Percentiles rank a stretch among this genome's conserved stretches.
phyloP scores from a whole-genome alignment of 495 filamentous ascomycete species.

The Annulohypoxylon maeteangense region DNA sequence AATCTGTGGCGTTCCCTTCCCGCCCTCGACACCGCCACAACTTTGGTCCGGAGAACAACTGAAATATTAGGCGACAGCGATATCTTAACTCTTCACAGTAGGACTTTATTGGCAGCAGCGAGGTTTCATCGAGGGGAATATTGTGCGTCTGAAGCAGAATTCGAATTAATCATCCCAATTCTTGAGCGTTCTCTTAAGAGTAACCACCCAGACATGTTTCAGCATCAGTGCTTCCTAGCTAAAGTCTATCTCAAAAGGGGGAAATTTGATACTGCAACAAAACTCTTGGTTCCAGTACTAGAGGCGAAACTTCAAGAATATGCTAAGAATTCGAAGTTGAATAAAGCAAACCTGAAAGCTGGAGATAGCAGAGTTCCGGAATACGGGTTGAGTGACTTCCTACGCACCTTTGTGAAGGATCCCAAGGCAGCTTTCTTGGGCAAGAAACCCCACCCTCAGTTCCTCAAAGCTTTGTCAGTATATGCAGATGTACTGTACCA shows the following conservation, averaged over 20 bases:
- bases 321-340: not conserved
- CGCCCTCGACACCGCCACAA: not conserved
- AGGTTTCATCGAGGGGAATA: not conserved
- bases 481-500: not conserved
- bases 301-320: not conserved
- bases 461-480: not conserved
- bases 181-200: not conserved
- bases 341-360: not conserved
- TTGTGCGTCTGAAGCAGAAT: not conserved
- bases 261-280: not conserved
- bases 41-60: not conserved
- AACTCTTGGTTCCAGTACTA: not conserved
- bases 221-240: not conserved
- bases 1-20: not conserved
- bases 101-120: not conserved
- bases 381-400: not conserved
- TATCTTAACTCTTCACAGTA: not conserved
- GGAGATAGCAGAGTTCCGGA: not conserved
- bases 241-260: not conserved
- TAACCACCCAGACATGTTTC: not conserved
- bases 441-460: not conserved
- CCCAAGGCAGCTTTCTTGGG: not conserved
- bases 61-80: not conserved
- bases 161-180: not conserved
- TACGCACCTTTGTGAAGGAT: not conserved